Evolutionary conservation across 2,329 filamentous ascomycete species (phyloP), one percentile per base, ranked within the genome.

Genomic region (Neopestalotiopsis rosae): DNA sequence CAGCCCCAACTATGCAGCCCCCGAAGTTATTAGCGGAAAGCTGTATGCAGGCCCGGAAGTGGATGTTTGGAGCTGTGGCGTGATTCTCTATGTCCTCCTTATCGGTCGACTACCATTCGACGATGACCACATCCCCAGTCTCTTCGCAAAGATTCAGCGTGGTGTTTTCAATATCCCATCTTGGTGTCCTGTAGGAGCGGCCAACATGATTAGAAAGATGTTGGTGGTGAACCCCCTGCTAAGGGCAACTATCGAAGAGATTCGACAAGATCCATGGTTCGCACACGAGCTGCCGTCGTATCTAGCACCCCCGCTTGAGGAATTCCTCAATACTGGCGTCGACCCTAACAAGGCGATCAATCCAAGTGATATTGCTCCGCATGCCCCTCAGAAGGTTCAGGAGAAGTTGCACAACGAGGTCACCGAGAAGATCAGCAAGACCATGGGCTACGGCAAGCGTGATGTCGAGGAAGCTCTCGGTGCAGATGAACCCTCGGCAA

Each of bases 1-100:
- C 66, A 98, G 95, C 78, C 96, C 96, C 57, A 99, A 99, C 81
- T 99, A 99, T 80, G 96, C 96, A 13, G 96, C 96, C 1, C 96
- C 96, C 6, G 96, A 99, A 80, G 96, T 99, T 70, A 98, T 99
- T 77, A 96, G 95, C 67, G 96, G 96, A 30, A 99, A 98, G 85
- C 86, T 98, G 67, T 99, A 99, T 78, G 96, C 96, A 20, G 96
- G 96, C 1, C 95, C 96, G 0, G 96, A 99, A 81, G 96, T 99
- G 49, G 96, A 99, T 79, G 96, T 99, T 1, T 99, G 96, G 96
- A 98, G 95, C 81, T 92, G 95, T 78, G 94, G 94, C 70, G 94
- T 97, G 72, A 97, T 97, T 76, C 87, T 96, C 58, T 96, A 94
- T 80, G 93, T 95, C 52, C 84, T 96, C 72, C 85, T 96, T 40